A percentile compares a stretch with the other conserved stretches of the same genome.
phyloP scores from a whole-genome alignment of 129 eudicot species.

The Silybum marianum region DNA sequence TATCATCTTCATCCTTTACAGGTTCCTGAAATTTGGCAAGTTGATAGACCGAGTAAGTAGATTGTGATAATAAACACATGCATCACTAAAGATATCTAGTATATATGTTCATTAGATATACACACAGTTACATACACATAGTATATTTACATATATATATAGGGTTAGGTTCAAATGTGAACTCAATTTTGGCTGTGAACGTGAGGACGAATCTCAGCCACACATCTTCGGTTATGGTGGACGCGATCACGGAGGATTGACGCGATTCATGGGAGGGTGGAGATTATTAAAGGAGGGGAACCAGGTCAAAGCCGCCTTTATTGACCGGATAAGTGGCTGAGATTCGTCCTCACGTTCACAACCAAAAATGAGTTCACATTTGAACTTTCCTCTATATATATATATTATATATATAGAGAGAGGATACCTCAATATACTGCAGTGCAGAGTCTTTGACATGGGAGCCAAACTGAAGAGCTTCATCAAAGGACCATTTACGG shows the following conservation, averaged over 20 bases:
- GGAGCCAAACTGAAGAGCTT: conserved; percentile 67
- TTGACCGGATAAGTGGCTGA: too few species aligned
- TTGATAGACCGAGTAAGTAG: not conserved
- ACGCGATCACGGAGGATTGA: too few species aligned
- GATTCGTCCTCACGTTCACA: too few species aligned
- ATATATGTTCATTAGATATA: not conserved
- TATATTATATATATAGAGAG: not conserved
- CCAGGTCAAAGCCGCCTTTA: too few species aligned
- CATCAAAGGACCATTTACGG: conserved; percentile 71
- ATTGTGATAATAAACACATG: conserved; percentile 1
- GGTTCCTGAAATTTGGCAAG: conserved; percentile 70
- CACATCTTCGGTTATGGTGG: too few species aligned
- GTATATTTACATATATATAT: not conserved
- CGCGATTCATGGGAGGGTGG: too few species aligned
- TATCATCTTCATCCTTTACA: conserved; percentile 67
- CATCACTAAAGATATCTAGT: not conserved
- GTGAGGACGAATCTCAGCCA: too few species aligned
- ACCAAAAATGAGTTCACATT: too few species aligned
- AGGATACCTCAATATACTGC: conserved; percentile 81
- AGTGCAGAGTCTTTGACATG: conserved; percentile 61
- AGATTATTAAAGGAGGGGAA: too few species aligned
- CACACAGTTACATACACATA: conserved; percentile 1
- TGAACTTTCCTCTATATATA: too few species aligned
- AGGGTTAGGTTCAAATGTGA: too few species aligned
- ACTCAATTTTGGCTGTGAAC: too few species aligned